Percentiles rank a stretch among this genome's conserved stretches.
Evolutionary conservation across 2,329 filamentous ascomycete species (phyloP).

Genomic region (Ceratocystiopsis sp.): DNA sequence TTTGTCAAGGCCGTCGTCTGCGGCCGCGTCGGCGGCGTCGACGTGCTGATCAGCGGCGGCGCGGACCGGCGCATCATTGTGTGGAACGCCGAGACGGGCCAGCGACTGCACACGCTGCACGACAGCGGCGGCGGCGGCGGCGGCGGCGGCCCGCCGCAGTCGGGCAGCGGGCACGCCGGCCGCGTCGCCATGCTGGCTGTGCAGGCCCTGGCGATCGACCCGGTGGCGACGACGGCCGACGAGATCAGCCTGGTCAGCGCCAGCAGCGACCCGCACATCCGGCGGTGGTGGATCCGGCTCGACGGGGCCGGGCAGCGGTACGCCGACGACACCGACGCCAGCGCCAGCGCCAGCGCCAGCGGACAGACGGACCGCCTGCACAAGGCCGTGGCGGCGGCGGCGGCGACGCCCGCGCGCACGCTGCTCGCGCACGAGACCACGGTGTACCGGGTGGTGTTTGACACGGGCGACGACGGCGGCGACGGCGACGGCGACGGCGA

Average conservation of each 20-base stretch:
- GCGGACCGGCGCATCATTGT: conserved; percentile 69
- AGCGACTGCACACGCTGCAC: conserved; percentile 58
- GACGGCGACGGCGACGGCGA: conserved; percentile 40
- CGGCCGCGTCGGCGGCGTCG: conserved; percentile 39
- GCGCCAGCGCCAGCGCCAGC: neutral
- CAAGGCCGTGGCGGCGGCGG: neutral
- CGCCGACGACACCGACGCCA: conserved; percentile 15
- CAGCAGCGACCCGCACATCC: conserved; percentile 64
- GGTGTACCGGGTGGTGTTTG: conserved; percentile 63
- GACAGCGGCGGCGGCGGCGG: conserved; percentile 23
- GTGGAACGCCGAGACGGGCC: conserved; percentile 57
- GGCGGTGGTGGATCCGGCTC: conserved; percentile 51
- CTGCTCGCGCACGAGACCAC: conserved; percentile 78
- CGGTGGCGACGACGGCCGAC: conserved; percentile 32
- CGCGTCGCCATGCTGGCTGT: conserved; percentile 56
- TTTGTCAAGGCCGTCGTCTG: conserved; percentile 74
- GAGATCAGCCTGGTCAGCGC: conserved; percentile 54
- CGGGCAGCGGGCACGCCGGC: neutral
- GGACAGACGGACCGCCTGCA: neutral
- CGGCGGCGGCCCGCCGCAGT: neutral
- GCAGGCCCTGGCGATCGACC: conserved; percentile 63
- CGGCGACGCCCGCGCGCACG: conserved; percentile 7
- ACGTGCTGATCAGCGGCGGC: conserved; percentile 55
- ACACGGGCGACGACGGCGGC: conserved; percentile 14
- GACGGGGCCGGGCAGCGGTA: conserved; percentile 38